A percentile compares a stretch with the other conserved stretches of the same genome.
phyloP scores from a whole-genome alignment of 805 yeast species.

The Jamesozyma rosinii region DNA sequence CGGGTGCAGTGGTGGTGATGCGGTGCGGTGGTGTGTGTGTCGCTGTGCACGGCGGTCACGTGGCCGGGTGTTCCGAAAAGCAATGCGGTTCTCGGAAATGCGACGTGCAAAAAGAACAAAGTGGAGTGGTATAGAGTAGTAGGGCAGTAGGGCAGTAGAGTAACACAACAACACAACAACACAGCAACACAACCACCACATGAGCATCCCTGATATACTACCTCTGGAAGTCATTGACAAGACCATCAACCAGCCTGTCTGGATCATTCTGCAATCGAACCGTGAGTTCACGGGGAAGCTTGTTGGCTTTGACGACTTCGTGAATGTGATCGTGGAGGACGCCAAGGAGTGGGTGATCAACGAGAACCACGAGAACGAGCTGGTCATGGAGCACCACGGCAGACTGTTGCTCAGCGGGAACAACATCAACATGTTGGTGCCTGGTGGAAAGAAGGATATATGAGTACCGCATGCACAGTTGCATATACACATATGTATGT shows the following conservation, averaged over 20 bases:
- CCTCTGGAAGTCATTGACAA: constrained; percentile 86
- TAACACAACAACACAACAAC: neutral
- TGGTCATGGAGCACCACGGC: constrained; percentile 37
- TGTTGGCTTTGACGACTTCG: constrained; percentile 91
- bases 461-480: neutral
- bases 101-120: no score
- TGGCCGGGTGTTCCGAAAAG: no score
- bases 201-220: constrained; percentile 29
- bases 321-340: constrained; percentile 78
- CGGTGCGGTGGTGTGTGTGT: no score
- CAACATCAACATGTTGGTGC: constrained; percentile 59
- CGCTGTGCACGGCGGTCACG: no score
- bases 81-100: no score
- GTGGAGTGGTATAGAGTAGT: neutral
- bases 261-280: constrained; percentile 56
- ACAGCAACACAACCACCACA: constrained; percentile 1
- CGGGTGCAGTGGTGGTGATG: no score
- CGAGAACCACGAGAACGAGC: constrained; percentile 30
- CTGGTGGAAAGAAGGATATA: constrained; percentile 35
- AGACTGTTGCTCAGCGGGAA: constrained; percentile 66
- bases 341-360: constrained; percentile 32
- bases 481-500: no score
- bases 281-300: constrained; percentile 84
- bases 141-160: neutral
- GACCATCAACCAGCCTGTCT: constrained; percentile 69